These are phyloP conservation scores for Kwoniella mangroviensis DNA, from an alignment of 768 basidiomycete genomes.

Conservation along the genomic window DNA sequence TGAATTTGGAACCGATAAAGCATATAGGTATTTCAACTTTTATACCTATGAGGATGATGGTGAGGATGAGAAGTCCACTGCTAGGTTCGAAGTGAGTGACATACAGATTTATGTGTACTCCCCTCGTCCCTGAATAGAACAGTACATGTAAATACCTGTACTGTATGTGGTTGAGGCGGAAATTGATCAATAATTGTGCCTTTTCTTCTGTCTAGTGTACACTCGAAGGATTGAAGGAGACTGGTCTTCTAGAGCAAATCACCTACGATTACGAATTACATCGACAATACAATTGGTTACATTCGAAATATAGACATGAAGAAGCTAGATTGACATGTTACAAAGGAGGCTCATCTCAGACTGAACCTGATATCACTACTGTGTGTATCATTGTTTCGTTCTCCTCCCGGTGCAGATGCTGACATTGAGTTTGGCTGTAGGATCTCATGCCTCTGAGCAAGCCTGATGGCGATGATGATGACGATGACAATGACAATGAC, in stretches of 20 bases:
- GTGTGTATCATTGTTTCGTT: neutral
- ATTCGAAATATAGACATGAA: slow-evolving; percentile 7
- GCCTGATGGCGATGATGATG: neutral
- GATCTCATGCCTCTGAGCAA: neutral
- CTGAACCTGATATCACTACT: neutral
- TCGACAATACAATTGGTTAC: slow-evolving; percentile 3
- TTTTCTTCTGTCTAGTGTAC: neutral
- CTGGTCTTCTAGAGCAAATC: neutral
- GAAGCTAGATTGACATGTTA: neutral
- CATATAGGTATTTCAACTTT: neutral
- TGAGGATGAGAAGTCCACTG: neutral
- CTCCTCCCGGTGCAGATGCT: neutral
- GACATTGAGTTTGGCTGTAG: neutral
- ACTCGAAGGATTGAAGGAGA: neutral
- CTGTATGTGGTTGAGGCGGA: too few species aligned
- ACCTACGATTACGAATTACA: slow-evolving; percentile 2
- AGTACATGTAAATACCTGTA: too few species aligned
- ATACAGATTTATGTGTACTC: neutral
- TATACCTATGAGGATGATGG: slow-evolving; percentile 8
- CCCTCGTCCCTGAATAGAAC: neutral
- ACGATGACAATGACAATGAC: too few species aligned
- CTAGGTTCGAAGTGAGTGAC: neutral
- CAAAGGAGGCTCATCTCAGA: too few species aligned
- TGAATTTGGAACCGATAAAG: neutral
- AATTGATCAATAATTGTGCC: neutral